Conservation (phyloP, 768 basidiomycete species). For the Lyophyllum shimeji region DNA sequence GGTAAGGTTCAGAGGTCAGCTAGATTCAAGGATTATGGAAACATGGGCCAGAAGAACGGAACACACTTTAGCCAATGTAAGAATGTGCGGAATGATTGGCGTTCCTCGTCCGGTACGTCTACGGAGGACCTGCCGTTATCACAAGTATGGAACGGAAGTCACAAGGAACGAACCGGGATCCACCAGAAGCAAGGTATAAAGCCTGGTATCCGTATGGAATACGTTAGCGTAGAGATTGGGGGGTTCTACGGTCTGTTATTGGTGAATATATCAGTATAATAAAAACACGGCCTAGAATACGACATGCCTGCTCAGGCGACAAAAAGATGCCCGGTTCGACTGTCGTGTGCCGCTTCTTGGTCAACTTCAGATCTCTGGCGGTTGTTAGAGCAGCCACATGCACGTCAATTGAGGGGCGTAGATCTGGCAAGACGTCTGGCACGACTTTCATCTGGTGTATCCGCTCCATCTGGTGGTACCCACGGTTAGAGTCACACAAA, state of each 20-base stretch:
- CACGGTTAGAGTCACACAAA: background rate
- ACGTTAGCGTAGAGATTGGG: conserved; percentile 72
- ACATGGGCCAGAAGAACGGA: conserved; percentile 5
- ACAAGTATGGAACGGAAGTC: background rate
- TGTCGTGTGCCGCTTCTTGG: conserved; percentile 34
- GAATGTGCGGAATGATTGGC: conserved; percentile 64
- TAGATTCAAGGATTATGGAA: conserved; percentile 7
- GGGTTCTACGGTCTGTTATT: conserved; percentile 55
- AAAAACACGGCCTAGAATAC: background rate
- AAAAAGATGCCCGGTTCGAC: conserved; percentile 76
- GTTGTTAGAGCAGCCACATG: conserved; percentile 50
- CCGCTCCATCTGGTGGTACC: conserved; percentile 89
- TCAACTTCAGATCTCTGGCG: conserved; percentile 27
- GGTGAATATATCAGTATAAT: background rate
- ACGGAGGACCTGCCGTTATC: conserved; percentile 13
- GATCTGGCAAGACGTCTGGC: conserved; percentile 76
- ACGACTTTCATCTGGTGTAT: conserved; percentile 88
- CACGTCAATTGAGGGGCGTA: conserved; percentile 76
- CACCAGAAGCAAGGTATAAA: conserved; percentile 88
- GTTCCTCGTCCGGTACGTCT: conserved; percentile 83
- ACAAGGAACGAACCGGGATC: conserved; percentile 63
- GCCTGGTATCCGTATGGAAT: conserved; percentile 76
- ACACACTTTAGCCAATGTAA: conserved; percentile 87
- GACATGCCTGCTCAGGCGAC: conserved; percentile 61
- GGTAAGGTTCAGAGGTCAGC: conserved; percentile 1